Conservation (phyloP, 2,329 filamentous ascomycete species). For the Nakataea oryzae region DNA sequence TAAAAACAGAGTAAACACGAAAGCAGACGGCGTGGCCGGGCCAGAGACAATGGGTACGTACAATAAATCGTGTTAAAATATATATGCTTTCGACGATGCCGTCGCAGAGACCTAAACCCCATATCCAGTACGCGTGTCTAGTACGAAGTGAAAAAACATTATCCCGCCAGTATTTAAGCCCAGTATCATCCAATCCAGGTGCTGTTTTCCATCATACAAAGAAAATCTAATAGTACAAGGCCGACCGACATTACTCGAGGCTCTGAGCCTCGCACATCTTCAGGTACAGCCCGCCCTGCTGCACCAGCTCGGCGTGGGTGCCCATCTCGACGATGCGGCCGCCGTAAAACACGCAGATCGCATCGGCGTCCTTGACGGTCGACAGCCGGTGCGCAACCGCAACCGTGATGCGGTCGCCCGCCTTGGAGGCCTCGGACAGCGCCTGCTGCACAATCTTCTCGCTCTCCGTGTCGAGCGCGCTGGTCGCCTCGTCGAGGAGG, state of each 20-base stretch:
- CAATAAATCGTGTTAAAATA: not conserved
- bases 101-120: not conserved
- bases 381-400: slow-evolving; percentile 61
- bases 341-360: slow-evolving; percentile 54
- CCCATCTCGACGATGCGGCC: slow-evolving; percentile 56
- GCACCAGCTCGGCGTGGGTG: slow-evolving; percentile 47
- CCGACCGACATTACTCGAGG: not conserved
- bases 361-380: slow-evolving; percentile 60
- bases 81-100: not conserved
- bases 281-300: slow-evolving; percentile 49
- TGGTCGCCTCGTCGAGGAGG: slow-evolving; percentile 74
- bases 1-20: too few species aligned
- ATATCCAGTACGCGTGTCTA: not conserved
- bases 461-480: slow-evolving; percentile 61
- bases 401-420: slow-evolving; percentile 53
- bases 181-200: slow-evolving; percentile 45
- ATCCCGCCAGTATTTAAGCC: slow-evolving; percentile 15
- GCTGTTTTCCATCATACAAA: slow-evolving; percentile 1
- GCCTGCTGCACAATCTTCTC: slow-evolving; percentile 57
- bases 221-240: not conserved
- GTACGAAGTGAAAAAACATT: not conserved
- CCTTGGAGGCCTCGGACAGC: slow-evolving; percentile 25
- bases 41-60: too few species aligned
- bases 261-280: slow-evolving; percentile 35
- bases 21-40: too few species aligned